phyloP scores from a whole-genome alignment of 1,284 basidiomycete genomes.

The Stereum hirsutum region DNA sequence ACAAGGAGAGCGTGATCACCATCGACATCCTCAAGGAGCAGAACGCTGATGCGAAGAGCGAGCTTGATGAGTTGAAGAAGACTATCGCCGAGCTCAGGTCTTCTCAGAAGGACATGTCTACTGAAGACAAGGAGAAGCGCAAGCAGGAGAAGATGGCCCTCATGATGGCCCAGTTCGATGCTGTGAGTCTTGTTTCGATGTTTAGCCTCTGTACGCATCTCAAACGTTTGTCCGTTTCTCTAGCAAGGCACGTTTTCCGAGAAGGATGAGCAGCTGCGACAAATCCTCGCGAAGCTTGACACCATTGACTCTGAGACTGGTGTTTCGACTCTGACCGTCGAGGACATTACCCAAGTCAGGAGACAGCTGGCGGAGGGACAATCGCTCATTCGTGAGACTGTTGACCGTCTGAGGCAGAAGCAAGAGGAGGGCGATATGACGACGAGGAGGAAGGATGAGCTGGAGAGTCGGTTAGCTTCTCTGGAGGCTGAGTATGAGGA shows the following conservation, averaged over 20 bases:
- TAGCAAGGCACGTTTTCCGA: slow-evolving; percentile 88
- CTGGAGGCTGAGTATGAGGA: slow-evolving; percentile 96
- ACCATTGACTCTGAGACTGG: slow-evolving; percentile 52
- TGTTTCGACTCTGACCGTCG: slow-evolving; percentile 53
- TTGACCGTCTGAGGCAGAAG: slow-evolving; percentile 82
- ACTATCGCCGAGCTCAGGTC: slow-evolving; percentile 74
- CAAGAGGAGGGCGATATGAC: slow-evolving; percentile 92
- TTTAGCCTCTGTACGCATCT: slow-evolving; percentile 2
- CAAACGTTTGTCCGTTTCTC: slow-evolving; percentile 9
- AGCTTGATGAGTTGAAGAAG: slow-evolving; percentile 87
- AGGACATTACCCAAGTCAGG: slow-evolving; percentile 75
- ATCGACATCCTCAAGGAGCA: slow-evolving; percentile 96
- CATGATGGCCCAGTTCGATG: slow-evolving; percentile 99
- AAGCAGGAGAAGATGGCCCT: slow-evolving; percentile 99
- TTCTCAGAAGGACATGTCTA: slow-evolving; percentile 77
- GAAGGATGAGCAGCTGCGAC: slow-evolving; percentile 87
- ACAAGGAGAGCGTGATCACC: slow-evolving; percentile 92
- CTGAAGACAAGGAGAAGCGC: slow-evolving; percentile 96
- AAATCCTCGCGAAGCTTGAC: slow-evolving; percentile 78
- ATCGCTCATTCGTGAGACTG: slow-evolving; percentile 76
- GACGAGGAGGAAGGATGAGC: slow-evolving; percentile 75
- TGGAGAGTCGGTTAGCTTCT: slow-evolving; percentile 75
- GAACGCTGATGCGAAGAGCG: slow-evolving; percentile 79
- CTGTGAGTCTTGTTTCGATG: slow-evolving; percentile 39
- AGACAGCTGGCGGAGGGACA: slow-evolving; percentile 89